These are phyloP conservation scores for Dothidotthia symphoricarpi DNA, from an alignment of 2,329 filamentous ascomycete genomes.

Conservation along the genomic window DNA sequence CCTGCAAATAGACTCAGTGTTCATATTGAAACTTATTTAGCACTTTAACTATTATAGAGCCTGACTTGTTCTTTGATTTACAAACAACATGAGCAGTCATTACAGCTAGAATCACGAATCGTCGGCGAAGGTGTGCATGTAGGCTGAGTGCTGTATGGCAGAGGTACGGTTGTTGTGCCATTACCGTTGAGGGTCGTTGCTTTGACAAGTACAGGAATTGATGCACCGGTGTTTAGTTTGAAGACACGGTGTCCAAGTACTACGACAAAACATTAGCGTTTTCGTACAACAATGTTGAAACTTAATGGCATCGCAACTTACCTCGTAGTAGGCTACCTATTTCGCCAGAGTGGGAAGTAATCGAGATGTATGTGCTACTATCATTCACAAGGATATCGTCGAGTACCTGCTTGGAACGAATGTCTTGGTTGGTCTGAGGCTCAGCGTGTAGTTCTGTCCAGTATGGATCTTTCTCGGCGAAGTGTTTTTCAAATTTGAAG, in stretches of 20 bases:
- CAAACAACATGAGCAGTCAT: constrained; percentile 39
- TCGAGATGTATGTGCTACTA: constrained; percentile 49
- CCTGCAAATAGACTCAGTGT: no score
- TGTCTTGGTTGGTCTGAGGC: constrained; percentile 52
- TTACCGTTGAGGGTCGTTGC: constrained; percentile 48
- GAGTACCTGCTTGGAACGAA: constrained; percentile 47
- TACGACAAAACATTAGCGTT: constrained; percentile 5
- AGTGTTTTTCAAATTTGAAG: constrained; percentile 60
- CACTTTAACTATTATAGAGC: no score
- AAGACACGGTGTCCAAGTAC: constrained; percentile 64
- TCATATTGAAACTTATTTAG: no score
- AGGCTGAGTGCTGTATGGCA: constrained; percentile 22
- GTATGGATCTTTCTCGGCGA: constrained; percentile 58
- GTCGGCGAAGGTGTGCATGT: constrained; percentile 33
- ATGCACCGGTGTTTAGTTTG: constrained; percentile 62
- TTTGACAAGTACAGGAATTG: constrained; percentile 66
- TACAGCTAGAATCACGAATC: constrained; percentile 33
- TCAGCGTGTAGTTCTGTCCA: constrained; percentile 53
- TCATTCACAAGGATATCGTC: constrained; percentile 55
- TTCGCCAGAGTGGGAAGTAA: constrained; percentile 60
- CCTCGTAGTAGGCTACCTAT: constrained; percentile 54
- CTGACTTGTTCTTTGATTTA: constrained; percentile 1
- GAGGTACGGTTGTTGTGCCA: constrained; percentile 31
- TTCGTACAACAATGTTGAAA: background rate
- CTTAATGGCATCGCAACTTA: constrained; percentile 4